These are phyloP conservation scores for Ehretia macrophylla DNA, from an alignment of 257 asterid species.

Conservation along the genomic window DNA sequence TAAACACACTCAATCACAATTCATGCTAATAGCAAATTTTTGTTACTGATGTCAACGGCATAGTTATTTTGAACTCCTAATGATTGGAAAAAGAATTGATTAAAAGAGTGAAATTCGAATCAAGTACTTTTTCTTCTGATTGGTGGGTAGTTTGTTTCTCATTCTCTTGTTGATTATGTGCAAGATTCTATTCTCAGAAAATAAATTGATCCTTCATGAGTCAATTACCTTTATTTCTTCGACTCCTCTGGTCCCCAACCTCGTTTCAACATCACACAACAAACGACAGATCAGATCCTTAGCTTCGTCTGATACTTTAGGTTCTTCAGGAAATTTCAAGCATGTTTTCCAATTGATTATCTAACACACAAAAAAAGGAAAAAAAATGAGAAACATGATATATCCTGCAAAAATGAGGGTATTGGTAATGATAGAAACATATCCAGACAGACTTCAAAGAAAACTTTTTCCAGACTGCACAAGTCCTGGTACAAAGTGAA, in stretches of 20 bases:
- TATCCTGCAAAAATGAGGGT: constrained; percentile 3
- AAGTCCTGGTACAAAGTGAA: too few species aligned
- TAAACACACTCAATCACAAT: background rate
- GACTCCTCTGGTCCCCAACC: constrained; percentile 87
- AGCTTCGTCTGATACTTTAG: constrained; percentile 75
- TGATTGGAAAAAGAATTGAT: background rate
- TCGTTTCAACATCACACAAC: constrained; percentile 83
- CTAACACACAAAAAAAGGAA: constrained; percentile 46
- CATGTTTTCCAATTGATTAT: constrained; percentile 86
- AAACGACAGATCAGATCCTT: constrained; percentile 80
- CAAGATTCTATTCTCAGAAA: background rate
- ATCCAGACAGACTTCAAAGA: background rate
- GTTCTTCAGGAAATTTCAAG: constrained; percentile 91
- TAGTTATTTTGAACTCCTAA: too few species aligned
- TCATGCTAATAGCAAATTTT: background rate
- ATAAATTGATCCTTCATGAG: background rate
- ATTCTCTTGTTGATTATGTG: too few species aligned
- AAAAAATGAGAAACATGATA: constrained; percentile 1
- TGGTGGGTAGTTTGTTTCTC: background rate
- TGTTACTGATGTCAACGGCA: too few species aligned
- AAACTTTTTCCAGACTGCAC: too few species aligned
- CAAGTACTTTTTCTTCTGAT: background rate
- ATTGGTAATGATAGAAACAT: background rate
- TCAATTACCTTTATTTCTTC: constrained; percentile 84
- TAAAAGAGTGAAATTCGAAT: background rate